Conservation (phyloP, 73 alveolate genomes). For the Paramecium sonneborni region DNA sequence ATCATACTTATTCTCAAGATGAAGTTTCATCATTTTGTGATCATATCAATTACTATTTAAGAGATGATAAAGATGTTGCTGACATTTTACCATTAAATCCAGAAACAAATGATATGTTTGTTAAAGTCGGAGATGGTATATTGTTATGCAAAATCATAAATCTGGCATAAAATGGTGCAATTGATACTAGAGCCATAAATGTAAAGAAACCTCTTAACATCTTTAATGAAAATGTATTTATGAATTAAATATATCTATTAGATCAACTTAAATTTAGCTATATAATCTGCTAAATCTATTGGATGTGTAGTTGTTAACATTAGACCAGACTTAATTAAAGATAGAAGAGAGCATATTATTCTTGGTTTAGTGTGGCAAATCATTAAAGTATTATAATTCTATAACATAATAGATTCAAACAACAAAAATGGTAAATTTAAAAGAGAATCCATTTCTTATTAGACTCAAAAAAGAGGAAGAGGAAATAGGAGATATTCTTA, state of each 20-base stretch:
- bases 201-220: constrained; percentile 81
- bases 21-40: constrained; percentile 59
- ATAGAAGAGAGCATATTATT: constrained; percentile 80
- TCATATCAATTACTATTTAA: constrained; percentile 64
- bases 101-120: constrained; percentile 86
- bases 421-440: constrained; percentile 71
- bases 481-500: constrained; percentile 86
- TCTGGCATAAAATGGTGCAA: constrained; percentile 84
- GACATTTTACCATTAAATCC: constrained; percentile 92
- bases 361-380: constrained; percentile 94
- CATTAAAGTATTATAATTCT: constrained; percentile 69
- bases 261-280: constrained; percentile 89
- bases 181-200: constrained; percentile 91
- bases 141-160: constrained; percentile 88
- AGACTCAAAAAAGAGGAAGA: constrained; percentile 91
- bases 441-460: constrained; percentile 90
- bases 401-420: constrained; percentile 39
- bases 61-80: constrained; percentile 83
- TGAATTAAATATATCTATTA: not conserved
- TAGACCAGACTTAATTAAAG: constrained; percentile 83
- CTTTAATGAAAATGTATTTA: constrained; percentile 81
- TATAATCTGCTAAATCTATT: constrained; percentile 89
- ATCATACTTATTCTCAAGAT: constrained; percentile 58
- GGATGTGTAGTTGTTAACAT: constrained; percentile 88
- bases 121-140: constrained; percentile 87